Conservation (phyloP, 768 basidiomycete genomes). For the Pulveroboletus sp. region DNA sequence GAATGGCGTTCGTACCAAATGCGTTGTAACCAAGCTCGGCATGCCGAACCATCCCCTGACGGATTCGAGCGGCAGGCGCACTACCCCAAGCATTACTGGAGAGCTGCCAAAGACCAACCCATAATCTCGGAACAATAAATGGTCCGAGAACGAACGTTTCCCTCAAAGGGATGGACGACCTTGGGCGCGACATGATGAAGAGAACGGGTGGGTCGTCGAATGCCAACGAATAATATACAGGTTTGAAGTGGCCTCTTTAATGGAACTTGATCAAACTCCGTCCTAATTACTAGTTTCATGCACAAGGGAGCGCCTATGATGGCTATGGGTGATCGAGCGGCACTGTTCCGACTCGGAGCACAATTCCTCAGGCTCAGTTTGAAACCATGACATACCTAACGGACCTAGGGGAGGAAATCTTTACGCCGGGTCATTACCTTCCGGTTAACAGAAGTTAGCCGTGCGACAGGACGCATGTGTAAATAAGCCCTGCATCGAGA, state of each 20-base stretch:
- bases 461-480: conserved; percentile 12
- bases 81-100: conserved; percentile 85
- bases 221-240: conserved; percentile 7
- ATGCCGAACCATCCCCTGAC: conserved; percentile 62
- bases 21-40: conserved; percentile 51
- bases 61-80: conserved; percentile 60
- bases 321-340: background rate
- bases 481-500: conserved; percentile 3
- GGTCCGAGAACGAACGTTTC: conserved; percentile 58
- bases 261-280: conserved; percentile 31
- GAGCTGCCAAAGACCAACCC: conserved; percentile 82
- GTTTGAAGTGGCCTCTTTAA: conserved; percentile 18
- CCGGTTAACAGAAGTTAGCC: conserved; percentile 18
- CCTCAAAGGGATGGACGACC: conserved; percentile 6
- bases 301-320: conserved; percentile 2
- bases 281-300: conserved; percentile 25
- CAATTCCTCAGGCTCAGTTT: conserved; percentile 5
- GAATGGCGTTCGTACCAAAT: conserved; percentile 33
- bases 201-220: conserved; percentile 7
- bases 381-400: conserved; percentile 10
- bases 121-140: conserved; percentile 57
- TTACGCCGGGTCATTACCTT: background rate
- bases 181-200: conserved; percentile 20
- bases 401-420: conserved; percentile 3
- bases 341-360: conserved; percentile 12